Conservation (phyloP, 495 filamentous ascomycete species). For the Diplogelasinospora grovesii region DNA sequence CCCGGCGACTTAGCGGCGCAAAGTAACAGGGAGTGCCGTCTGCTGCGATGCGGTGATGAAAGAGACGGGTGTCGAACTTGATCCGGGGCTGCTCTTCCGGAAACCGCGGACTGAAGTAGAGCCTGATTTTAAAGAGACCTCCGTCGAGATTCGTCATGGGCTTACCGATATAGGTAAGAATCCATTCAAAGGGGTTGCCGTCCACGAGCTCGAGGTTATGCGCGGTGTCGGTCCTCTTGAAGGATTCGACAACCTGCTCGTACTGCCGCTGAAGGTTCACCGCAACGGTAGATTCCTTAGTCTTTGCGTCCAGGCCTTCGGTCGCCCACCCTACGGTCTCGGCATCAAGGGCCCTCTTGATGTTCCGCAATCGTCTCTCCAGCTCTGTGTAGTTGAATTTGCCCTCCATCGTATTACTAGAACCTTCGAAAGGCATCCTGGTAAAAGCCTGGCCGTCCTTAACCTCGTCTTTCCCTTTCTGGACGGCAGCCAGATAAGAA, state of each 20-base stretch:
- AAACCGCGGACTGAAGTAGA: conserved; percentile 81
- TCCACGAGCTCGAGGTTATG: conserved; percentile 67
- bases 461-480: conserved; percentile 52
- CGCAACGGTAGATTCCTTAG: conserved; percentile 66
- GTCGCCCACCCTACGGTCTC: conserved; percentile 67
- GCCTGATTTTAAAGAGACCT: conserved; percentile 74
- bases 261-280: conserved; percentile 76
- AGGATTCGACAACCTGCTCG: conserved; percentile 71
- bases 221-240: conserved; percentile 60
- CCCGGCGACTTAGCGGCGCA: conserved; percentile 48
- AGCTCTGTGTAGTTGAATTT: conserved; percentile 77
- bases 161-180: conserved; percentile 75
- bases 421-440: conserved; percentile 78
- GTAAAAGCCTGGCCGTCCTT: conserved; percentile 57
- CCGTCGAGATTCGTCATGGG: conserved; percentile 93
- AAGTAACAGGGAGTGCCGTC: conserved; percentile 82
- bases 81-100: conserved; percentile 88
- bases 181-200: conserved; percentile 64
- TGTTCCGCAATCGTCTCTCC: conserved; percentile 55
- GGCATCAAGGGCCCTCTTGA: conserved; percentile 60
- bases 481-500: conserved; percentile 67
- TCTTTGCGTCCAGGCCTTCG: conserved; percentile 56
- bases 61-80: conserved; percentile 71
- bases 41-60: conserved; percentile 79
- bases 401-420: conserved; percentile 78